Evolutionary conservation across 441 rosid species (phyloP).

Genomic region (Jatropha multifida): DNA sequence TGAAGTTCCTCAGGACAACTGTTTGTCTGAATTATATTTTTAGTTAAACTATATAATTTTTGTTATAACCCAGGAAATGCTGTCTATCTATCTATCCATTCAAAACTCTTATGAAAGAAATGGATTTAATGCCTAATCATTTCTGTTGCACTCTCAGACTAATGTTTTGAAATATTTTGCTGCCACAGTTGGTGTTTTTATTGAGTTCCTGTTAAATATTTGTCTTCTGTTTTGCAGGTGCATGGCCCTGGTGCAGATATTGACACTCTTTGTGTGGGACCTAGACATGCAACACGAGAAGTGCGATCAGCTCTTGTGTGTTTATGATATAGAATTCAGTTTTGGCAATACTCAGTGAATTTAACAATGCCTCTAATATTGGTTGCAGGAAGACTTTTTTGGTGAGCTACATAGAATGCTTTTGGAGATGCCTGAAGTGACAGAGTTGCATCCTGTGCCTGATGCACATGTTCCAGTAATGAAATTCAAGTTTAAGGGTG

Average conservation of each 20-base stretch:
- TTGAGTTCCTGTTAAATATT: background rate
- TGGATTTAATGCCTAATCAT: background rate
- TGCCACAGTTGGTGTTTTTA: background rate
- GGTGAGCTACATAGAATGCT: slow-evolving; percentile 83
- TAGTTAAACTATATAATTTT: background rate
- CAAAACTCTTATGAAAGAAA: background rate
- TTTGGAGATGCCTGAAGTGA: slow-evolving; percentile 88
- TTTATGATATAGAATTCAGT: slow-evolving; percentile 21
- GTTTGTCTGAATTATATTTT: background rate
- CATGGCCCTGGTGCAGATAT: slow-evolving; percentile 99
- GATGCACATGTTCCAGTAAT: slow-evolving; percentile 97
- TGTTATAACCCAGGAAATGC: background rate
- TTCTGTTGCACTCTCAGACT: background rate
- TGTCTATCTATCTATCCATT: background rate
- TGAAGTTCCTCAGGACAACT: background rate
- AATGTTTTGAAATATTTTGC: slow-evolving; percentile 1
- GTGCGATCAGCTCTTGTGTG: slow-evolving; percentile 49
- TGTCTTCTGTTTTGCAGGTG: slow-evolving; percentile 49
- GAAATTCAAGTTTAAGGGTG: slow-evolving; percentile 84
- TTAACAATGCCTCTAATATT: slow-evolving; percentile 27
- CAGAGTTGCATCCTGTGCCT: slow-evolving; percentile 95
- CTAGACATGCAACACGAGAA: slow-evolving; percentile 91
- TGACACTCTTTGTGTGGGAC: slow-evolving; percentile 95
- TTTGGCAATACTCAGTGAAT: slow-evolving; percentile 21
- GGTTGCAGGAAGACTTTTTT: slow-evolving; percentile 82